Percentiles rank a stretch among this genome's conserved stretches.
Evolutionary conservation across 78 protist genomes (phyloP).

Genomic region (Tieghemostelium lacteum): DNA sequence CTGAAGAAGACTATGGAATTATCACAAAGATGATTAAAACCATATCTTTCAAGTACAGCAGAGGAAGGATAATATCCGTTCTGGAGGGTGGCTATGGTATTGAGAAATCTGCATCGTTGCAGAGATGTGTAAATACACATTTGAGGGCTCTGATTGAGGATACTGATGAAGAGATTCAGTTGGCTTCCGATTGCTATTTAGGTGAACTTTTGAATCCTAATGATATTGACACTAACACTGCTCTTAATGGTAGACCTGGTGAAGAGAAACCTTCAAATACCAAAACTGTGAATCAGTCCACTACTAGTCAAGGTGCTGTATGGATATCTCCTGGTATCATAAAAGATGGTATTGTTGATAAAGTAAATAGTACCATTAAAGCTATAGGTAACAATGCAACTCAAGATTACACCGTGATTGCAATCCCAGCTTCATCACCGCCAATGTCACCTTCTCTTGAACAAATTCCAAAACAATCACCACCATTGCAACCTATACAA

Average conservation of each 20-base stretch:
- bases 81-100: constrained; percentile 85
- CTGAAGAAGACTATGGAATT: constrained; percentile 66
- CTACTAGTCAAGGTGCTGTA: too few relatives aligned
- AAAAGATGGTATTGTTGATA: too few relatives aligned
- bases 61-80: constrained; percentile 78
- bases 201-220: not conserved
- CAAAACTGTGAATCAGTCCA: too few relatives aligned
- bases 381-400: too few relatives aligned
- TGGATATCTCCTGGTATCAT: too few relatives aligned
- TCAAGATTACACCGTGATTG: not conserved
- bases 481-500: constrained; percentile 1
- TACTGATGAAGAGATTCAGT: constrained; percentile 30
- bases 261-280: too few relatives aligned
- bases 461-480: not conserved
- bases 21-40: constrained; percentile 77
- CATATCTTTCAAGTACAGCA: constrained; percentile 63
- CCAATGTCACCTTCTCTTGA: not conserved
- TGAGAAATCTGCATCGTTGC: constrained; percentile 33
- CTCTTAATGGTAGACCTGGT: constrained; percentile 29
- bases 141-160: constrained; percentile 65
- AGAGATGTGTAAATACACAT: constrained; percentile 58
- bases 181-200: not conserved
- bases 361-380: too few relatives aligned
- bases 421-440: not conserved
- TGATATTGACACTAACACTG: constrained; percentile 43